Evolutionary conservation across 352 stramenopile species (phyloP), one percentile per base, ranked within the genome.

Genomic region (Globisporangium lucens): DNA sequence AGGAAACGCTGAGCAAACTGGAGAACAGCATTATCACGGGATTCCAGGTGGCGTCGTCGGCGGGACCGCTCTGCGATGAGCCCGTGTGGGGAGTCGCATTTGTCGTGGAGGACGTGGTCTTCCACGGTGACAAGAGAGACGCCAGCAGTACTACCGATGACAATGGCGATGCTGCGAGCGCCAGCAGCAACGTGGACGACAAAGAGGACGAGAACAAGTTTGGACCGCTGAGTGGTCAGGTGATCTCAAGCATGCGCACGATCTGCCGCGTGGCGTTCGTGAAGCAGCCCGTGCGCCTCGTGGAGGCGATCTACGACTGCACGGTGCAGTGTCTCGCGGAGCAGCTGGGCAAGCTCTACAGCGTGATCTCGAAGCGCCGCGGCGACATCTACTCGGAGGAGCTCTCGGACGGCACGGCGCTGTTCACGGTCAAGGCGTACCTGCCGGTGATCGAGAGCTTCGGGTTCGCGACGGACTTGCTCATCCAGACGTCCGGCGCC

Each of bases 371-470:
- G 3, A 97, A 97, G 75, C 86, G 96, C 29, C 86, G 96, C 33
- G 97, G 94, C 8, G 90, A 98, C 70, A 93, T 97, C 20, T 81
- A 91, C 65, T 82, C 73, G 20, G 90, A 97, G 67, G 90, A 97
- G 63, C 68, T 97, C 20, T 92, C 82, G 27, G 95, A 99, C 66
- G 89, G 90, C 46, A 98, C 95, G 10, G 93, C 97, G 53, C 82
- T 99, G 49, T 97, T 99, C 67, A 90, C 91, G 15, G 90, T 99
- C 52, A 94, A 93, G 55, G 97, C 95, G 8, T 84, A 94, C 58
- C 71, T 99, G 36, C 97, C 97, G 12, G 95, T 99, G 30, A 89
- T 97, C 3, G 97, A 99, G 75, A 98, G 93, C 56, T 97, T 96
- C 71, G 93, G 93, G 52, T 85, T 99, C 69, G 90, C 93, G 13